A percentile compares a stretch with the other conserved stretches of the same genome.
These are phyloP conservation scores for Candida ascalaphidarum DNA, from an alignment of 805 yeast species.

Conservation along the genomic window DNA sequence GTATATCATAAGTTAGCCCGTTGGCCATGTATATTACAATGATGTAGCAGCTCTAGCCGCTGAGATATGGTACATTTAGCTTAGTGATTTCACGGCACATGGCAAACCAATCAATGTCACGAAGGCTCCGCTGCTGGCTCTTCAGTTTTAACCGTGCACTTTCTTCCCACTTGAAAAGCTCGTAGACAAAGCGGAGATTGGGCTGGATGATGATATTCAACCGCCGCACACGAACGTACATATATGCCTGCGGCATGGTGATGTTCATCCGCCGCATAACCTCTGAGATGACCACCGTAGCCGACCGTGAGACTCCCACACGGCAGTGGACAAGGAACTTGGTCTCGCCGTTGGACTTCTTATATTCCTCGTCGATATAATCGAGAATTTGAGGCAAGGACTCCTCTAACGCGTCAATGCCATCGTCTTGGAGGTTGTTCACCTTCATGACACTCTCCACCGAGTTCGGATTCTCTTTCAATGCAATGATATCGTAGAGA, in stretches of 20 bases:
- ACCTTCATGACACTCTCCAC: slow-evolving; percentile 51
- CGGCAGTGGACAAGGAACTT: slow-evolving; percentile 73
- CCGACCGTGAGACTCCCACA: slow-evolving; percentile 92
- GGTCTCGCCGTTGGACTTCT: slow-evolving; percentile 13
- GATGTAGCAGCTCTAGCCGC: slow-evolving; percentile 3
- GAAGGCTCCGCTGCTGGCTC: slow-evolving; percentile 10
- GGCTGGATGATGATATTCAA: slow-evolving; percentile 93
- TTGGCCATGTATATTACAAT: too few species aligned
- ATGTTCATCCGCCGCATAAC: slow-evolving; percentile 72
- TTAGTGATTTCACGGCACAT: slow-evolving; percentile 76
- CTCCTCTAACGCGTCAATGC: slow-evolving; percentile 65
- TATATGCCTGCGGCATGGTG: slow-evolving; percentile 69
- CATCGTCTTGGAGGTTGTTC: slow-evolving; percentile 80
- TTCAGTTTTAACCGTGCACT: slow-evolving; percentile 9
- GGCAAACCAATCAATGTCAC: slow-evolving; percentile 84
- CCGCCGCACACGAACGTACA: slow-evolving; percentile 83
- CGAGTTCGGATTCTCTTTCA: slow-evolving; percentile 13
- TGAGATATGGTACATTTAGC: slow-evolving; percentile 62
- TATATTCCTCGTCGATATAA: slow-evolving; percentile 43
- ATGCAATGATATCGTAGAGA: slow-evolving; percentile 16
- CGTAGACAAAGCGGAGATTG: slow-evolving; percentile 85
- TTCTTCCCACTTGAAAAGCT: slow-evolving; percentile 45
- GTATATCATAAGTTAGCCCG: too few species aligned
- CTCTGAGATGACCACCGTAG: slow-evolving; percentile 93
- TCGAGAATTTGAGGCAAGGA: slow-evolving; percentile 57